Percentiles rank a stretch among this genome's conserved stretches.
phyloP scores from a whole-genome alignment of 257 asterid species.

The Apocynum venetum region DNA sequence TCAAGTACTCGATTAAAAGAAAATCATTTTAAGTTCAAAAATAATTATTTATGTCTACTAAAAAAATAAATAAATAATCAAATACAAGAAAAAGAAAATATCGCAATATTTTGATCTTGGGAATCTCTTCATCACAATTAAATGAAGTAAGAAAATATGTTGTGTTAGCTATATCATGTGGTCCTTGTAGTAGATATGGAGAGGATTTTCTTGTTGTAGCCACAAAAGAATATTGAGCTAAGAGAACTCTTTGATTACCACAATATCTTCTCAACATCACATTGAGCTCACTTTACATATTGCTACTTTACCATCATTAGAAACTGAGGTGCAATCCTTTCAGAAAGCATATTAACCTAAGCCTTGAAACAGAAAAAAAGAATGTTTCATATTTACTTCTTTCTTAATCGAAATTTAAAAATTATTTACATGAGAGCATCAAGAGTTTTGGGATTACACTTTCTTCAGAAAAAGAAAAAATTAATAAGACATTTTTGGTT shows the following conservation, averaged over 20 bases:
- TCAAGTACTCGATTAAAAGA: no score
- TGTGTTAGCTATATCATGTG: conserved; percentile 18
- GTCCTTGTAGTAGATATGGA: conserved; percentile 21
- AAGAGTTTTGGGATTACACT: background rate
- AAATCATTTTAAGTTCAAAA: no score
- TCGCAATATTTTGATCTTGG: background rate
- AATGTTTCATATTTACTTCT: background rate
- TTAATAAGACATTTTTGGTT: background rate
- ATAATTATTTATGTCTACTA: no score
- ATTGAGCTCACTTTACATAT: conserved; percentile 1
- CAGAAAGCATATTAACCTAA: conserved; percentile 1
- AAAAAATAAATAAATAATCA: background rate
- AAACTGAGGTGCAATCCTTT: background rate
- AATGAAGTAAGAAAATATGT: background rate
- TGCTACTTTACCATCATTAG: conserved; percentile 4
- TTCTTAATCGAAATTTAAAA: background rate
- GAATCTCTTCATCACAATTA: background rate
- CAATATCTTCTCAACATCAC: background rate
- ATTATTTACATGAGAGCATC: background rate
- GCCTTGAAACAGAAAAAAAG: background rate
- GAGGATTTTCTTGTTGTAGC: conserved; percentile 21
- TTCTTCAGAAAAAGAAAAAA: background rate
- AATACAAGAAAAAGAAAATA: background rate
- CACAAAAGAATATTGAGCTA: conserved; percentile 9
- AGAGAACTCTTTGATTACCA: conserved; percentile 12